A percentile compares a stretch with the other conserved stretches of the same genome.
Conservation (phyloP, 75 land plant genomes). For the Pinus taeda region DNA sequence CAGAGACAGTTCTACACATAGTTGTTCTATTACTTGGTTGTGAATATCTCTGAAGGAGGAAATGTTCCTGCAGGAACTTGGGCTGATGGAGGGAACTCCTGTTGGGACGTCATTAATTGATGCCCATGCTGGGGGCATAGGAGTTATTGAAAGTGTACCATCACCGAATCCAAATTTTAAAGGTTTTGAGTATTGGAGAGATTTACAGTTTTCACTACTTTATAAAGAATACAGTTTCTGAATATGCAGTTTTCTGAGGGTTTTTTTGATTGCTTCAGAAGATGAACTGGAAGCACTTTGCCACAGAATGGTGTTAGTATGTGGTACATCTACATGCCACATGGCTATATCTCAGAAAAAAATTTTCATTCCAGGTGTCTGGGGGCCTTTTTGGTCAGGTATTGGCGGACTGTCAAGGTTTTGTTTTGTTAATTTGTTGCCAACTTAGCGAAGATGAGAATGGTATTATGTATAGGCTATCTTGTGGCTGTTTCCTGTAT, state of each 20-base stretch:
- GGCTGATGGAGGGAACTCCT: conserved; percentile 82
- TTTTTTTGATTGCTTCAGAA: conserved; percentile 18
- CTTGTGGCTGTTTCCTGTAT: not conserved
- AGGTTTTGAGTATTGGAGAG: conserved; percentile 16
- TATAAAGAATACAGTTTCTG: not conserved
- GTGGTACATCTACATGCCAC: conserved; percentile 98
- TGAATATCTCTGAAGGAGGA: not conserved
- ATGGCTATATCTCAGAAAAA: conserved; percentile 83
- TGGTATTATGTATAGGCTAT: not conserved
- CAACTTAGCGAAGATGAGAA: not conserved
- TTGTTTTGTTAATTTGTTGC: not conserved
- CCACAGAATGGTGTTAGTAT: conserved; percentile 88
- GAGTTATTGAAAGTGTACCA: conserved; percentile 84
- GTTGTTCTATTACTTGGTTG: not conserved
- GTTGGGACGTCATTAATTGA: conserved; percentile 91
- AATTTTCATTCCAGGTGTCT: conserved; percentile 95
- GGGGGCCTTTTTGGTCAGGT: conserved; percentile 99
- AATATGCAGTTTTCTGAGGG: conserved; percentile 8
- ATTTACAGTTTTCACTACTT: not conserved
- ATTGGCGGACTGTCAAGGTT: conserved; percentile 1
- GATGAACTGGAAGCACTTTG: conserved; percentile 54
- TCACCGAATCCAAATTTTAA: conserved; percentile 21
- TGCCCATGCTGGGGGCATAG: conserved; percentile 99
- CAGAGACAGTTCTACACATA: not conserved
- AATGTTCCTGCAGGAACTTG: conserved; percentile 67